Conservation (phyloP, 805 yeast species). For the Candida insectorum region DNA sequence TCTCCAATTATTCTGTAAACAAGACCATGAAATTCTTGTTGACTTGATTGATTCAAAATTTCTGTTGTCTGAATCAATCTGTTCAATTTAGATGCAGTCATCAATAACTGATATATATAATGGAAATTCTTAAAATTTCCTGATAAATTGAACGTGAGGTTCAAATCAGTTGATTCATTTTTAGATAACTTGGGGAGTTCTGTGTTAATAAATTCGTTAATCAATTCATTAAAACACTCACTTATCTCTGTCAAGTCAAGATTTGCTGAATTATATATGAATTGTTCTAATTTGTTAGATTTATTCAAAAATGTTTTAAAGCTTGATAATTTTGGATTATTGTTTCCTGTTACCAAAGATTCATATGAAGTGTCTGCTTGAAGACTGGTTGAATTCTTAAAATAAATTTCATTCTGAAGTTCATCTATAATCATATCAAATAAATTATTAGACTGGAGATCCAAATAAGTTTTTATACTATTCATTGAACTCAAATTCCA, state of each 20-base stretch:
- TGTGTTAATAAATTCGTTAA: slow-evolving; percentile 22
- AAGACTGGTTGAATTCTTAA: slow-evolving; percentile 8
- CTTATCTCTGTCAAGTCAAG: slow-evolving; percentile 54
- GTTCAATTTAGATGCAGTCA: slow-evolving; percentile 57
- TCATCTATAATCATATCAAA: slow-evolving; percentile 78
- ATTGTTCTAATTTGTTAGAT: slow-evolving; percentile 48
- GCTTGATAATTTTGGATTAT: slow-evolving; percentile 34
- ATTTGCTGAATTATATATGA: slow-evolving; percentile 53
- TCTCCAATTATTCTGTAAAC: slow-evolving; percentile 64
- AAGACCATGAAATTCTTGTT: slow-evolving; percentile 61
- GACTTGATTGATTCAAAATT: slow-evolving; percentile 50
- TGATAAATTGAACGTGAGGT: slow-evolving; percentile 23
- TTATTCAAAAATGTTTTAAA: slow-evolving; percentile 29
- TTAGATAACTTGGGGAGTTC: slow-evolving; percentile 21
- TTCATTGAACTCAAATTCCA: slow-evolving; percentile 57
- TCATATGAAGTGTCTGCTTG: slow-evolving; percentile 19
- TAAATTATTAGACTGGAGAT: slow-evolving; percentile 55
- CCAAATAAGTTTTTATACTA: slow-evolving; percentile 49
- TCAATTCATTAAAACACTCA: slow-evolving; percentile 27
- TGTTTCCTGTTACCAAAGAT: slow-evolving; percentile 12
- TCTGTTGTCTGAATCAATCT: slow-evolving; percentile 57
- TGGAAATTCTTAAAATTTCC: slow-evolving; percentile 15
- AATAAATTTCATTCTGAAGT: slow-evolving; percentile 63
- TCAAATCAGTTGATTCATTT: slow-evolving; percentile 5
- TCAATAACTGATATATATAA: slow-evolving; percentile 51